Percentiles rank a stretch among this genome's conserved stretches.
phyloP scores from a whole-genome alignment of 345 rosid genomes.

The Lagerstroemia speciosa region DNA sequence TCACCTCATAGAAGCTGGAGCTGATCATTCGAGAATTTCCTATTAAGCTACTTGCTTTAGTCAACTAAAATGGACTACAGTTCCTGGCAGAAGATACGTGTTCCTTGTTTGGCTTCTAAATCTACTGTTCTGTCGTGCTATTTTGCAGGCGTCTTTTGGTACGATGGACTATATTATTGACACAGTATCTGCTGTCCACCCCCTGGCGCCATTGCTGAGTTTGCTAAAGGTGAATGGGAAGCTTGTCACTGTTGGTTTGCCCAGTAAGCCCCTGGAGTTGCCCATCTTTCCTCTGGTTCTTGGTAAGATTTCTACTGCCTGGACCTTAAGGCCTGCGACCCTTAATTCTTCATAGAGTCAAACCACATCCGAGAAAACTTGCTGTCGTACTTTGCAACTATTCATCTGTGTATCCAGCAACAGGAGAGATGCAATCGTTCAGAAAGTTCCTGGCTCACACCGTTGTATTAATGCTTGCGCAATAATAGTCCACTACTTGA shows the following conservation, averaged over 20 bases:
- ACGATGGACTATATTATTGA: slow-evolving; percentile 84
- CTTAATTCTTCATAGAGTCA: background rate
- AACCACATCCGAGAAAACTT: background rate
- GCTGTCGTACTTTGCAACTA: background rate
- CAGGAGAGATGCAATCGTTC: background rate
- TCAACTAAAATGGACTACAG: no score
- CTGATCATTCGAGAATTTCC: background rate
- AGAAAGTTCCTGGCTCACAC: no score
- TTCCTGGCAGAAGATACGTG: no score
- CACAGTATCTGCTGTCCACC: slow-evolving; percentile 75
- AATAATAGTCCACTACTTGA: background rate
- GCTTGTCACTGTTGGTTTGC: slow-evolving; percentile 62
- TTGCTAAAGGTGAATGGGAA: slow-evolving; percentile 72
- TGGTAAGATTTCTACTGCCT: slow-evolving; percentile 26
- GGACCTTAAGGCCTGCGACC: background rate
- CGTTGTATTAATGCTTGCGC: background rate
- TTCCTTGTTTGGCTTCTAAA: no score
- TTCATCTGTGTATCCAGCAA: background rate
- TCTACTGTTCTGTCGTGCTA: slow-evolving; percentile 2
- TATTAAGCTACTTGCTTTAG: no score
- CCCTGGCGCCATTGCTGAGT: slow-evolving; percentile 51
- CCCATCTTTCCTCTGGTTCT: slow-evolving; percentile 60
- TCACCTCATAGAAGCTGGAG: background rate
- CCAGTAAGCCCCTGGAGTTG: slow-evolving; percentile 64
- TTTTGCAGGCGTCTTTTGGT: slow-evolving; percentile 45